Base-by-base conservation (phyloP, 352 stramenopile species). In the Phytophthora capsici region DNA sequence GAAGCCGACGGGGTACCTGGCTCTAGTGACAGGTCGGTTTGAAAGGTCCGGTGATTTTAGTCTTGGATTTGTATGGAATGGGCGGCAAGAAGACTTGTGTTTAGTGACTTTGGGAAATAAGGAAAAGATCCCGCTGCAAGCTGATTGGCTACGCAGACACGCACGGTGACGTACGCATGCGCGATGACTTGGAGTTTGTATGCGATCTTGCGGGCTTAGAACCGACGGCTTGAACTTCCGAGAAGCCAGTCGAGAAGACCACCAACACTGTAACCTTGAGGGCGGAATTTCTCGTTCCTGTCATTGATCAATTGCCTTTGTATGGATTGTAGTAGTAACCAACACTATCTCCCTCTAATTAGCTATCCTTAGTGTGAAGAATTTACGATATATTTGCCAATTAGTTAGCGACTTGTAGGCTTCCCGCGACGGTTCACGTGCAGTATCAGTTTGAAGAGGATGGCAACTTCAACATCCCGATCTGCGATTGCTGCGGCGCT, bases 401-500 rank as follows among this genome's bases (percentile, higher is more conserved):
- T 53, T 23, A 23, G n/a, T n/a, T n/a, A 57, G 48, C 41, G 48
- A 13, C n/a, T 38, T 19, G 16, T 54, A 22, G 26, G 53, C 57
- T 69, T 54, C 28, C 28, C 16, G 28, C 52, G 46, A 63, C 52
- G 26, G 26, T 19, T 57, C 59, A 44, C 50, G 46, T 46, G 52
- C 57, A 19, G 36, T 34, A 34, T 34, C 28, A 52, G 25, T 17
- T 52, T 40, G 45, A 52, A 40, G 45, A 52, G 45, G 45, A 52
- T 41, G 47, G 37, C 20, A 63, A 63, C 63, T 67, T 71, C 44
- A 71, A 71, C 57, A 20, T 54, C 22, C 20, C 49, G 56, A 19
- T 28, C 45, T 41, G 49, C 28, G 49, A 84, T 86, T 60, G 55
- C 57, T n/a, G 75, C 60, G n/a, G 66, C 62, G 51, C 73, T 89